These are phyloP conservation scores for Trichomonascaceae sp. DNA, from an alignment of 1,139 yeast genomes.

Conservation along the genomic window DNA sequence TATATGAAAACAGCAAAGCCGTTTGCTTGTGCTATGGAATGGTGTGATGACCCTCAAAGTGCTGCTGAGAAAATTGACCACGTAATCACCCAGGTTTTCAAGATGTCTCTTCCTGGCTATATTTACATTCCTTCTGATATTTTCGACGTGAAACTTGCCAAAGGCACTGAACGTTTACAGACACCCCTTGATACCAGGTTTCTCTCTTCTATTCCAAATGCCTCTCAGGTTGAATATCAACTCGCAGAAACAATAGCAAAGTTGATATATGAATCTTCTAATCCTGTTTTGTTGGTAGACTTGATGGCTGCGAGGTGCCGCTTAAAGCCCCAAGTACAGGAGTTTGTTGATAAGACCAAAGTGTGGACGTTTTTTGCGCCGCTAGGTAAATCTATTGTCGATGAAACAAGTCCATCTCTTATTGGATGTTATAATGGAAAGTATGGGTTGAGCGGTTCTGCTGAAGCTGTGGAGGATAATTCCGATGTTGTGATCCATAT, in stretches of 20 bases:
- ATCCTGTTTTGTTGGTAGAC: constrained; percentile 65
- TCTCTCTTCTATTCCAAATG: constrained; percentile 28
- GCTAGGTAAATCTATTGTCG: constrained; percentile 52
- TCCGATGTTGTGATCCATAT: constrained; percentile 36
- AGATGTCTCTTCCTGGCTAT: constrained; percentile 70
- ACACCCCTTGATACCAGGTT: constrained; percentile 29
- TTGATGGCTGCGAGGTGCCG: constrained; percentile 52
- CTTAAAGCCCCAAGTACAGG: constrained; percentile 37
- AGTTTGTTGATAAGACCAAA: constrained; percentile 42
- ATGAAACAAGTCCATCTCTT: constrained; percentile 53
- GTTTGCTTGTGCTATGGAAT: constrained; percentile 54
- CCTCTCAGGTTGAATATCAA: constrained; percentile 30
- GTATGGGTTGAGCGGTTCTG: constrained; percentile 42
- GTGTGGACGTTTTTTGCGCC: constrained; percentile 44
- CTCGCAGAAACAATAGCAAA: constrained; percentile 45
- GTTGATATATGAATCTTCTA: constrained; percentile 44
- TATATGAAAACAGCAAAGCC: constrained; percentile 58
- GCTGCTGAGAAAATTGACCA: constrained; percentile 59
- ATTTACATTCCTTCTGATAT: constrained; percentile 68
- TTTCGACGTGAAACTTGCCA: constrained; percentile 41
- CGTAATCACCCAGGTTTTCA: constrained; percentile 51
- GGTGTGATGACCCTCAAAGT: constrained; percentile 43
- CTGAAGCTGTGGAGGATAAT: constrained; percentile 31
- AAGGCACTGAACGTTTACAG: constrained; percentile 30
- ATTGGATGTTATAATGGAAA: constrained; percentile 61